Conservation (phyloP, 768 basidiomycete species). For the Mycena latifolia region DNA sequence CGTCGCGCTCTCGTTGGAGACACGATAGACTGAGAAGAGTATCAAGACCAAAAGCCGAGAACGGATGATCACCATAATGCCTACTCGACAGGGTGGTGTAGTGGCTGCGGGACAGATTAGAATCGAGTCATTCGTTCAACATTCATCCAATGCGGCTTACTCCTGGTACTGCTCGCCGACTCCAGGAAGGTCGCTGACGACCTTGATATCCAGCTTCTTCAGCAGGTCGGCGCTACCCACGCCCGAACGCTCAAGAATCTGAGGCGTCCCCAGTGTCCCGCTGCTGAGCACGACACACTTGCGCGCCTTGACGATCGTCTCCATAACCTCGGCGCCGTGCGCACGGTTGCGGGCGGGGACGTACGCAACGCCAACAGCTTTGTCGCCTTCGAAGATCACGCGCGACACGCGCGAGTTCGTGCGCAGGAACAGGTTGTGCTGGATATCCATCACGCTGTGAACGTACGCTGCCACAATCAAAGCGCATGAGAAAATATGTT, state of each 20-base stretch:
- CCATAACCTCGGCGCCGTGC: conserved; percentile 61
- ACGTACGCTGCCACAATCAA: conserved; percentile 58
- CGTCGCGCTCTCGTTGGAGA: conserved; percentile 73
- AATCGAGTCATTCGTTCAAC: background rate
- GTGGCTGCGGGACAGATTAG: conserved; percentile 48
- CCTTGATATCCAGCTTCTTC: conserved; percentile 69
- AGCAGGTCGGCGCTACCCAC: conserved; percentile 69
- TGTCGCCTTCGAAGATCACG: conserved; percentile 79
- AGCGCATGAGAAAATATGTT: background rate
- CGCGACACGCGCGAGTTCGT: conserved; percentile 76
- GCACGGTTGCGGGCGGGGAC: conserved; percentile 73
- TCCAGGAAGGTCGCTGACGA: conserved; percentile 77
- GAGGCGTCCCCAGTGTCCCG: conserved; percentile 78
- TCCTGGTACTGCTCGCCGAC: conserved; percentile 83
- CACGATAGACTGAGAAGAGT: conserved; percentile 65
- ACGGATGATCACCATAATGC: conserved; percentile 31
- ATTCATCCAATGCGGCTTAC: conserved; percentile 14
- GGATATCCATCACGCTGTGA: conserved; percentile 69
- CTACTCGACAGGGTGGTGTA: conserved; percentile 76
- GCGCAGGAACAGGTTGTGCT: conserved; percentile 75
- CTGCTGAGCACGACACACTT: conserved; percentile 76
- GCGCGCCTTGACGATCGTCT: conserved; percentile 76
- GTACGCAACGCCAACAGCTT: conserved; percentile 79
- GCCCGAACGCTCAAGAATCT: conserved; percentile 81
- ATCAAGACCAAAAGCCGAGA: conserved; percentile 19